Evolutionary conservation across 345 rosid genomes (phyloP).

Genomic region (Carallia brachiata): DNA sequence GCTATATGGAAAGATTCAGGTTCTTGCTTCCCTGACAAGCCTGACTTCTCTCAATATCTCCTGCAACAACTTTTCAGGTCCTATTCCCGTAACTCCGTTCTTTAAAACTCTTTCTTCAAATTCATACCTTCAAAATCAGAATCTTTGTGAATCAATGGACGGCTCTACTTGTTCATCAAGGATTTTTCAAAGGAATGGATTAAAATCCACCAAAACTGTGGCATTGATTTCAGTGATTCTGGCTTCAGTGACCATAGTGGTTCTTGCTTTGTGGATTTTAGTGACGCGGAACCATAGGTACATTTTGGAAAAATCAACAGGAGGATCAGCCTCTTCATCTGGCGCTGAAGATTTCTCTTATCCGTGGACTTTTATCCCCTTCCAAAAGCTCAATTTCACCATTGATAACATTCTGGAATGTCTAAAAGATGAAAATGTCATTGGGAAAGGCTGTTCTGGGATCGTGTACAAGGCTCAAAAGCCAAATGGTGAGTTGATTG

Average conservation of each 20-base stretch:
- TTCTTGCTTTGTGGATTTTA: slow-evolving; percentile 63
- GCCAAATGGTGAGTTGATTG: slow-evolving; percentile 69
- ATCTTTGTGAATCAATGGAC: slow-evolving; percentile 61
- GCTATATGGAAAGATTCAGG: slow-evolving; percentile 59
- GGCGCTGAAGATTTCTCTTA: slow-evolving; percentile 81
- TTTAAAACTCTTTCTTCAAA: slow-evolving; percentile 64
- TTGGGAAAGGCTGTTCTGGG: slow-evolving; percentile 96
- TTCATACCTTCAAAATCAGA: slow-evolving; percentile 60
- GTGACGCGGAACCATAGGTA: slow-evolving; percentile 57
- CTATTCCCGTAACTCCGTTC: slow-evolving; percentile 82
- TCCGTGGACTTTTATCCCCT: slow-evolving; percentile 95
- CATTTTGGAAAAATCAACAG: slow-evolving; percentile 47
- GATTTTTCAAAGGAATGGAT: slow-evolving; percentile 32
- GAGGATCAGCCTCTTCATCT: slow-evolving; percentile 34
- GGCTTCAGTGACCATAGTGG: slow-evolving; percentile 50
- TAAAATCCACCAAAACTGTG: slow-evolving; percentile 63
- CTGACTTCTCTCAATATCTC: slow-evolving; percentile 85
- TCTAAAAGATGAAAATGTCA: slow-evolving; percentile 76
- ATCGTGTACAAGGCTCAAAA: slow-evolving; percentile 80
- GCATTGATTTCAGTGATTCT: slow-evolving; percentile 63
- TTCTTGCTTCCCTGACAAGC: slow-evolving; percentile 81
- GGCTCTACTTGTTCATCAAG: slow-evolving; percentile 74
- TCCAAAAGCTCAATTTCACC: slow-evolving; percentile 70
- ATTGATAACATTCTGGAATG: slow-evolving; percentile 71
- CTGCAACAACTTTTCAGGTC: slow-evolving; percentile 84